Percentiles rank a stretch among this genome's conserved stretches.
Conservation (phyloP, 495 filamentous ascomycete genomes). For the Neurospora discreta region DNA sequence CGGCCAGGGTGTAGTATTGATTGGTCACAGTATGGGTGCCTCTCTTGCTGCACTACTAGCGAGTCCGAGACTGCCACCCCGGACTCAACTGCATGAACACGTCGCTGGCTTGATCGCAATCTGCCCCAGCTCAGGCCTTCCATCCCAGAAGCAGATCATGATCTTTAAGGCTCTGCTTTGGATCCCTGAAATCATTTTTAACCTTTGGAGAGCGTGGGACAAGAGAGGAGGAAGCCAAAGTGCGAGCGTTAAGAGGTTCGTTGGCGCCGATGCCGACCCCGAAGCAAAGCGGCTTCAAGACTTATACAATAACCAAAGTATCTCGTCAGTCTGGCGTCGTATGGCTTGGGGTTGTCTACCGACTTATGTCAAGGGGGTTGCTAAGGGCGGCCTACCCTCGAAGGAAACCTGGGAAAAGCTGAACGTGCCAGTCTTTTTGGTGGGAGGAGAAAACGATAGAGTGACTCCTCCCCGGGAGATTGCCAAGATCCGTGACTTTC, state of each 20-base stretch:
- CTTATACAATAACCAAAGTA: constrained; percentile 74
- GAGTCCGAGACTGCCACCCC: constrained; percentile 41
- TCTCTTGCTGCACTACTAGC: constrained; percentile 66
- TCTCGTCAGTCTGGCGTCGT: constrained; percentile 68
- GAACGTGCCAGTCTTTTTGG: constrained; percentile 59
- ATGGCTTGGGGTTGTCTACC: constrained; percentile 68
- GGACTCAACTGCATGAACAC: constrained; percentile 41
- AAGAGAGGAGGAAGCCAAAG: constrained; percentile 67
- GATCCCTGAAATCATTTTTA: constrained; percentile 61
- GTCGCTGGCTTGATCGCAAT: constrained; percentile 69
- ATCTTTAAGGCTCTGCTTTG: constrained; percentile 45
- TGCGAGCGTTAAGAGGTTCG: constrained; percentile 66
- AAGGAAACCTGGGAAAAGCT: constrained; percentile 63
- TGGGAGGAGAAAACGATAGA: constrained; percentile 66
- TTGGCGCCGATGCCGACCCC: constrained; percentile 59
- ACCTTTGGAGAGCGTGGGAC: constrained; percentile 73
- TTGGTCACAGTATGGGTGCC: constrained; percentile 84
- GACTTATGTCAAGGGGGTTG: constrained; percentile 34
- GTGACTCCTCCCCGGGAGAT: constrained; percentile 63
- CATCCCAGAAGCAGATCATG: constrained; percentile 40
- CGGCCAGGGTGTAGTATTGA: constrained; percentile 65
- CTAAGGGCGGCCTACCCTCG: constrained; percentile 57
- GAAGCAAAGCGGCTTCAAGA: constrained; percentile 70
- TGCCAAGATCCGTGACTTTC: constrained; percentile 44
- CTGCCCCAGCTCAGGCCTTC: constrained; percentile 59